Base-by-base conservation (phyloP, 2,329 filamentous ascomycete genomes). In the Claviceps monticola region DNA sequence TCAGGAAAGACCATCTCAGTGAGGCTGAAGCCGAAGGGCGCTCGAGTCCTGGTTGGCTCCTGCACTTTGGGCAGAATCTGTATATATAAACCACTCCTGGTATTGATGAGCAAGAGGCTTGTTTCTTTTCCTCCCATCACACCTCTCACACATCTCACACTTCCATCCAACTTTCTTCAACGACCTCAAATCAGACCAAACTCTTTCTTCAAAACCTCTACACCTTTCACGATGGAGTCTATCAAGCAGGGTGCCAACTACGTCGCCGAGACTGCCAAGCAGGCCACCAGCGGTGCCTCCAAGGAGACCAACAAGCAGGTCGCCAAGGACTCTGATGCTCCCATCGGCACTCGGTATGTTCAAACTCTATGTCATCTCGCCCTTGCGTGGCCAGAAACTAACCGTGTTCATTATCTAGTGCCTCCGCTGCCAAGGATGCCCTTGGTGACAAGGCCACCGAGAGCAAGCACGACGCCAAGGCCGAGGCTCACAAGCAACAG, bases 221-320 rank as follows among this genome's bases (percentile, higher is more conserved):
- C 50, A 60, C 46, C 49, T 51, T 57, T 61, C 67, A 71, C 53
- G 66, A 76, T 77, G 74, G 74, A 77, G 51, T 69, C 72, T 56
- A 56, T 76, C 64, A 74, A 75, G 73, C 78, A 83, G 70, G 76
- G 75, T 63, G 79, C 71, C 71, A 83, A 83, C 76, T 81, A 78
- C 76, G 78, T 82, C 67, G 67, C 74, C 56, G 81, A 84, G 74
- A 70, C 72, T 61, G 68, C 80, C 64, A 74, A 83, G 72, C 71
- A 81, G 65, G 71, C 71, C 55, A 64, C 72, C 56, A 70, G 71
- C 55, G 73, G 75, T 58, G 70, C 76, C 55, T 78, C 74, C 70
- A 84, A 85, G 78, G 80, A 84, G 71, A 71, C 72, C 71, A 84
- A 85, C 78, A 84, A 85, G 78, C 64, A 75, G 58, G 74, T 80